These are phyloP conservation scores for Periconia sp. DNA, from an alignment of 2,329 filamentous ascomycete species.

Conservation along the genomic window DNA sequence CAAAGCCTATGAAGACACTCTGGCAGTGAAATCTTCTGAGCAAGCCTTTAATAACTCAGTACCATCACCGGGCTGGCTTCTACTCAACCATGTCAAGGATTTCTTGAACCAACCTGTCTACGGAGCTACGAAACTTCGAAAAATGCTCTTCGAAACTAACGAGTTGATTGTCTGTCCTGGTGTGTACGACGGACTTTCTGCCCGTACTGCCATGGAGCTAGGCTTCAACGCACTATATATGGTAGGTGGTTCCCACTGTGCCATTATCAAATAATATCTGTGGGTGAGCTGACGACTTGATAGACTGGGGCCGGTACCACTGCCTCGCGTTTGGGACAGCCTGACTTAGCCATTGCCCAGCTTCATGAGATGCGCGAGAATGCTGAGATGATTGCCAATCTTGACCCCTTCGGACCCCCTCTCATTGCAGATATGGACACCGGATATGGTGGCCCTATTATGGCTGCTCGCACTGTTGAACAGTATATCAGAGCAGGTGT, in stretches of 20 bases:
- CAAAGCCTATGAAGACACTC: background rate
- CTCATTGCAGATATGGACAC: slow-evolving; percentile 56
- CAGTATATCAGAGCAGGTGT: slow-evolving; percentile 55
- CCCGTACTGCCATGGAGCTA: slow-evolving; percentile 60
- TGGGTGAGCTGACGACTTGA: background rate
- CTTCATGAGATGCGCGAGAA: slow-evolving; percentile 62
- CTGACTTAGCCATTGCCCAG: slow-evolving; percentile 62
- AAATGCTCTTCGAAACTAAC: slow-evolving; percentile 13
- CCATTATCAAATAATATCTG: background rate
- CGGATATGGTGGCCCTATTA: slow-evolving; percentile 46
- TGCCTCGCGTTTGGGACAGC: slow-evolving; percentile 59
- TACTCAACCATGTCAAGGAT: background rate
- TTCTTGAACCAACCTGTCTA: background rate
- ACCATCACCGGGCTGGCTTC: slow-evolving; percentile 1
- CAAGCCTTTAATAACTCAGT: background rate
- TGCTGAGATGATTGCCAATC: slow-evolving; percentile 62
- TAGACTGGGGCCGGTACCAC: slow-evolving; percentile 10
- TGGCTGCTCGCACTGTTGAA: slow-evolving; percentile 51
- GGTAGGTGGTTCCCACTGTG: slow-evolving; percentile 20
- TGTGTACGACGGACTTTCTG: slow-evolving; percentile 66
- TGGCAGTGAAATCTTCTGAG: background rate
- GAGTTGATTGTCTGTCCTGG: slow-evolving; percentile 58
- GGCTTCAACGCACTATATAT: slow-evolving; percentile 67
- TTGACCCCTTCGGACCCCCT: slow-evolving; percentile 49
- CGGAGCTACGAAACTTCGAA: slow-evolving; percentile 12